Evolutionary conservation across 352 stramenopile genomes (phyloP).

Genomic region (Pythium aquatile): DNA sequence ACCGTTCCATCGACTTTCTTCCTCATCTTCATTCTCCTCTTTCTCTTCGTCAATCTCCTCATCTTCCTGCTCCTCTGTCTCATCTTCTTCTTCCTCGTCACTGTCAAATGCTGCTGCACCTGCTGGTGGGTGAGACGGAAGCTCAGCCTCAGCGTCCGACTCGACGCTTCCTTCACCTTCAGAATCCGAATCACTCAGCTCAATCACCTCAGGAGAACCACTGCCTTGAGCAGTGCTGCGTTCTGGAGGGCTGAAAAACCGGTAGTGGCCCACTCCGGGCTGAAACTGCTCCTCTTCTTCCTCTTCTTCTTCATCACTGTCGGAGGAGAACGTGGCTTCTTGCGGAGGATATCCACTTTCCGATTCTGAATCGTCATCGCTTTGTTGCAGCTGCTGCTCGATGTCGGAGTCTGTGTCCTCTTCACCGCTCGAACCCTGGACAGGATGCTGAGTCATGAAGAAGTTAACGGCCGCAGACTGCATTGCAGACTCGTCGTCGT

Average conservation of each 20-base stretch:
- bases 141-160: not conserved
- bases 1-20: not conserved
- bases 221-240: not conserved
- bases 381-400: not conserved
- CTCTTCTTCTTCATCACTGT: not conserved
- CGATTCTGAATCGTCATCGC: not conserved
- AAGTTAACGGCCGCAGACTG: not conserved
- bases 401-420: not conserved
- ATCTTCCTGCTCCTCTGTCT: not conserved
- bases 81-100: not conserved
- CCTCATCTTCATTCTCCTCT: not conserved
- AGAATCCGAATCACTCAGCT: slow-evolving; percentile 1
- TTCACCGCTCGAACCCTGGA: not conserved
- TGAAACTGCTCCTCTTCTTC: not conserved
- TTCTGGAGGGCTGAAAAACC: not conserved
- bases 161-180: not conserved
- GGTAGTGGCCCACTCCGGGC: not conserved
- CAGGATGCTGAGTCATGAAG: not conserved
- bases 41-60: slow-evolving; percentile 1
- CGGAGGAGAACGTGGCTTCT: not conserved
- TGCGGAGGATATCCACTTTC: not conserved
- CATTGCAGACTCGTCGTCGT: not conserved
- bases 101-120: no score
- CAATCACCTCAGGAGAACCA: not conserved
- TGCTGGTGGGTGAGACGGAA: not conserved